Percentiles rank a stretch among this genome's conserved stretches.
These are phyloP conservation scores for Durio zibethinus DNA, from an alignment of 345 rosid genomes.

Conservation along the genomic window DNA sequence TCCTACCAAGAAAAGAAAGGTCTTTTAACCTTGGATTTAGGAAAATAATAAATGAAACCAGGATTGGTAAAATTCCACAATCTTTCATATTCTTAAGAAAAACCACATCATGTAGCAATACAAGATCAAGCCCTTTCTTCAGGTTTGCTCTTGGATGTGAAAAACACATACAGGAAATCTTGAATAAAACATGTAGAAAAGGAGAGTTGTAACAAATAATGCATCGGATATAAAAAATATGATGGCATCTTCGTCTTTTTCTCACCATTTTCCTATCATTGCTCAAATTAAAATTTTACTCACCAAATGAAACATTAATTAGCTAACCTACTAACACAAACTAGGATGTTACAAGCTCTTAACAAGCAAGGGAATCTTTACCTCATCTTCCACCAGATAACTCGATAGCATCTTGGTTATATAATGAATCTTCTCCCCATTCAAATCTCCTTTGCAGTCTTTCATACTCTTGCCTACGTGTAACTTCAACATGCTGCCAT, in stretches of 20 bases:
- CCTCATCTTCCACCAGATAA: slow-evolving; percentile 86
- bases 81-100: not conserved
- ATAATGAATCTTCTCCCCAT: slow-evolving; percentile 79
- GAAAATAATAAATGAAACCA: not conserved
- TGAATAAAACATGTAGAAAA: not conserved
- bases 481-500: slow-evolving; percentile 87
- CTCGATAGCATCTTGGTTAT: slow-evolving; percentile 81
- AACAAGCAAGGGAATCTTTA: not conserved
- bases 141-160: not conserved
- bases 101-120: not conserved
- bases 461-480: slow-evolving; percentile 78
- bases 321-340: slow-evolving; percentile 1
- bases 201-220: not conserved
- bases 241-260: not conserved
- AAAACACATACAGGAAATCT: slow-evolving; percentile 2
- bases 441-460: slow-evolving; percentile 76
- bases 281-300: not conserved
- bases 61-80: not conserved
- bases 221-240: not conserved
- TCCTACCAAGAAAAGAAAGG: not conserved
- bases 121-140: not conserved
- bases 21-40: not conserved
- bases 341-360: not conserved
- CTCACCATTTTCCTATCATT: not conserved
- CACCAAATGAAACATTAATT: not conserved